These are phyloP conservation scores for Camellia sinensis DNA, from an alignment of 148 eudicot genomes.

Conservation along the genomic window DNA sequence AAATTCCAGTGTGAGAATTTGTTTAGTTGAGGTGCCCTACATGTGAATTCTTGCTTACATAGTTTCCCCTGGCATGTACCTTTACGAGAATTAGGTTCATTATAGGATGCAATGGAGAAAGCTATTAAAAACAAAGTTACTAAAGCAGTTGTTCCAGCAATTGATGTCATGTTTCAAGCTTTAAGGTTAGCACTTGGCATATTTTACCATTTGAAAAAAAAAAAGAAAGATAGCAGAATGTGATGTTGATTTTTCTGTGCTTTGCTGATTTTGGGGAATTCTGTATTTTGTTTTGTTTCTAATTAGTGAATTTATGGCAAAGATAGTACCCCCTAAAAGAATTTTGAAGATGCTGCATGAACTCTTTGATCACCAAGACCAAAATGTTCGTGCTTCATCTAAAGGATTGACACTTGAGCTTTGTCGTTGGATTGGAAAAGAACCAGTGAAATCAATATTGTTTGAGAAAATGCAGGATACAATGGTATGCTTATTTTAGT, in stretches of 20 bases:
- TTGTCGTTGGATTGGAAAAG: constrained; percentile 99
- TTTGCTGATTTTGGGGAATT: not conserved
- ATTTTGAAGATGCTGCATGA: constrained; percentile 98
- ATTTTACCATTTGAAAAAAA: no score
- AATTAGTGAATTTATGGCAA: constrained; percentile 89
- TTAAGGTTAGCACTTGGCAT: no score
- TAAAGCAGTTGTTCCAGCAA: no score
- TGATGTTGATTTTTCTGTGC: not conserved
- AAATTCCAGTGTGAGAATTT: no score
- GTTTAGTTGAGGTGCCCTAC: no score
- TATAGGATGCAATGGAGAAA: no score
- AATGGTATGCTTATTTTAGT: constrained; percentile 52
- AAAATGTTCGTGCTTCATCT: constrained; percentile 98
- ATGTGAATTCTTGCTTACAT: no score
- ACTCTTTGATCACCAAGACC: constrained; percentile 99
- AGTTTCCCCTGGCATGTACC: no score
- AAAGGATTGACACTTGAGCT: constrained; percentile 96
- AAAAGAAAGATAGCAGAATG: no score
- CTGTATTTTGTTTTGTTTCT: constrained; percentile 14
- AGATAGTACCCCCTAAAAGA: constrained; percentile 93
- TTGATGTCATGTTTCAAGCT: no score
- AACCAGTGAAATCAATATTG: constrained; percentile 91
- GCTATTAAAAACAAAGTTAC: no score
- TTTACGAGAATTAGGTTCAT: no score
- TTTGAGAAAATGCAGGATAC: constrained; percentile 99